Percentiles rank a stretch among this genome's conserved stretches.
These are phyloP conservation scores for Staphylotrichum longicolle DNA, from an alignment of 495 filamentous ascomycete species.

Conservation along the genomic window DNA sequence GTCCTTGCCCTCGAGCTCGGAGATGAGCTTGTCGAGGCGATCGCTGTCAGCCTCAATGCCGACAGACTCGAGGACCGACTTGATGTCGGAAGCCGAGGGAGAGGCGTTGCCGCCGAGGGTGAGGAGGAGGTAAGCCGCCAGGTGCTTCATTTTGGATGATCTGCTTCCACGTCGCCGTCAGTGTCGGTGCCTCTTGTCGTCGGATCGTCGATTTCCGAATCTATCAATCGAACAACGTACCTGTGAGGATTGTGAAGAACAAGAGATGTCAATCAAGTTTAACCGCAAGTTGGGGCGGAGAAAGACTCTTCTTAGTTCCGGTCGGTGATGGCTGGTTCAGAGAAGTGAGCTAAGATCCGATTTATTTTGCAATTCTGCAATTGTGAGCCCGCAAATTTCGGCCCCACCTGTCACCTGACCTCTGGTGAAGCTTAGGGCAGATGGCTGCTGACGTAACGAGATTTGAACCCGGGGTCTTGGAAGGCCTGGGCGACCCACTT, in stretches of 20 bases:
- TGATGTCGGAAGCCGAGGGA: constrained; percentile 84
- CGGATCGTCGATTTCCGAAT: constrained; percentile 1
- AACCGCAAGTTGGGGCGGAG: constrained; percentile 54
- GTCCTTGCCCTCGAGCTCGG: constrained; percentile 96
- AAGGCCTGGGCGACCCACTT: no score
- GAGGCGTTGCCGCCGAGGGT: constrained; percentile 87
- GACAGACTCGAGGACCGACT: constrained; percentile 86
- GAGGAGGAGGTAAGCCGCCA: constrained; percentile 98
- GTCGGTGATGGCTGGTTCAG: constrained; percentile 24
- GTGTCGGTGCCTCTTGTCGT: neutral
- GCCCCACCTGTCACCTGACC: constrained; percentile 35
- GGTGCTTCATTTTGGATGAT: constrained; percentile 90
- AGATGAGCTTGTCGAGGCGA: constrained; percentile 78
- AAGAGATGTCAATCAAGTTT: constrained; percentile 58
- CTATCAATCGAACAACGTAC: constrained; percentile 28
- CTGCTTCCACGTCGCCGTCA: constrained; percentile 17
- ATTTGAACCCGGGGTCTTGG: neutral
- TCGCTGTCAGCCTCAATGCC: constrained; percentile 92
- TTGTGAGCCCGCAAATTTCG: constrained; percentile 33
- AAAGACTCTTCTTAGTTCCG: constrained; percentile 57
- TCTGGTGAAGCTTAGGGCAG: constrained; percentile 30
- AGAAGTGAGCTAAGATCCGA: constrained; percentile 21
- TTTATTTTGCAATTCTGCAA: constrained; percentile 36
- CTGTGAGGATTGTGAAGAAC: constrained; percentile 40
- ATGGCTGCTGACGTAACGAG: constrained; percentile 22